Evolutionary conservation across 257 asterid genomes (phyloP).

Genomic region (Agastache rugosa): DNA sequence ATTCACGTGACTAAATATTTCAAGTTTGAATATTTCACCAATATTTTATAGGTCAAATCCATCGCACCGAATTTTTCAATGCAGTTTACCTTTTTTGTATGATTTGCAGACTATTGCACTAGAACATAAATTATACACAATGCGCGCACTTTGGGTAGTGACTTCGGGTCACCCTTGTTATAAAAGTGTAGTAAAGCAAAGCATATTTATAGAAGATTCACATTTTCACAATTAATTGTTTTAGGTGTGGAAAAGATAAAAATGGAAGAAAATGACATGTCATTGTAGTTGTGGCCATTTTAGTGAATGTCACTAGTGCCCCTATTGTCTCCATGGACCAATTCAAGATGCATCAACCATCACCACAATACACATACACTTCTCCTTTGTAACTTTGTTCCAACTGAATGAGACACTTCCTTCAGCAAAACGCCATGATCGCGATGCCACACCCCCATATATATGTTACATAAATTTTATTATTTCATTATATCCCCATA

Average conservation of each 20-base stretch:
- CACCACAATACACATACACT: neutral
- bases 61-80: too few relatives aligned
- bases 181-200: too few relatives aligned
- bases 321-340: constrained; percentile 33
- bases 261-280: constrained; percentile 45
- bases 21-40: too few relatives aligned
- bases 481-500: too few relatives aligned
- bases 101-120: too few relatives aligned
- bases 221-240: neutral
- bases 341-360: neutral
- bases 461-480: neutral
- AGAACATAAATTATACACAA: too few relatives aligned
- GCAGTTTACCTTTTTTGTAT: too few relatives aligned
- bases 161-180: too few relatives aligned
- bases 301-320: neutral
- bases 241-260: neutral
- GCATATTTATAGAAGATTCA: neutral
- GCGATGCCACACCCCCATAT: constrained; percentile 41
- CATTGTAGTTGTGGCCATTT: constrained; percentile 33
- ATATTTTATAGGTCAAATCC: too few relatives aligned
- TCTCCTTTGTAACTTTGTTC: constrained; percentile 2
- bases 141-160: too few relatives aligned
- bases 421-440: constrained; percentile 73
- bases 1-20: too few relatives aligned
- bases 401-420: constrained; percentile 63